Base-by-base conservation (phyloP, 805 yeast genomes). In the Wickerhamiella lipophila region DNA sequence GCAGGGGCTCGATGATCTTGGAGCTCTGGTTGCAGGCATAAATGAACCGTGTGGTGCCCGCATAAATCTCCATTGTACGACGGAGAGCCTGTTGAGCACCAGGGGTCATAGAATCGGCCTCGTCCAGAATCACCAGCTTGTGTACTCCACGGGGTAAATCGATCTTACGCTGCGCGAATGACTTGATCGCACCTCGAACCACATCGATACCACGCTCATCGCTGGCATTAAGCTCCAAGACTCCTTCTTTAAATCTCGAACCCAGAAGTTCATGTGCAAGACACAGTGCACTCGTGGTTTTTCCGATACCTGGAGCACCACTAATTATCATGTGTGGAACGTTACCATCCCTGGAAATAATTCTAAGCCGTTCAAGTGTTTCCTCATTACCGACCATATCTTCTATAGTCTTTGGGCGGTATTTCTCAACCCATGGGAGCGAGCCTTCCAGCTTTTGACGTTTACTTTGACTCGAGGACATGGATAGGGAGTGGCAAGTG, bases 181-280 rank as follows among this genome's bases (percentile, higher is more conserved):
- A 86, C 65, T 92, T 92, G 68, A 92, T 92, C 58, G 83, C 80
- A 58, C 85, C 88, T 53, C 98, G 74, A 9, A 92, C 97, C 22
- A 88, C 95, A 47, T 92, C 98, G 47, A 92, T 92, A 54, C 98
- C 98, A 69, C 98, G 75, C 62, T 92, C 97, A 63, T 92, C 98
- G 1, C 94, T 82, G 1, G 98, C 98, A 64, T 92, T 92, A 60
- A 92, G 70, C 64, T 92, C 98, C 50, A 92, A 67, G 0, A 89
- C 89, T 0, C 95, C 98, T 55, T 82, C 89, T 32, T 72, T 69
- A 57, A 80, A 80, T 22, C 77, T 68, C 16, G 75, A 75, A 0
- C 95, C 95, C 26, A 92, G 69, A 38, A 92, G 66, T 60, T 83
- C 94, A 47, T 77, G 74, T 0, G 97, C 96, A 25, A 92, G 73